Base-by-base conservation (phyloP, 2,329 filamentous ascomycete genomes). In the Colletotrichum orchidophilum region DNA sequence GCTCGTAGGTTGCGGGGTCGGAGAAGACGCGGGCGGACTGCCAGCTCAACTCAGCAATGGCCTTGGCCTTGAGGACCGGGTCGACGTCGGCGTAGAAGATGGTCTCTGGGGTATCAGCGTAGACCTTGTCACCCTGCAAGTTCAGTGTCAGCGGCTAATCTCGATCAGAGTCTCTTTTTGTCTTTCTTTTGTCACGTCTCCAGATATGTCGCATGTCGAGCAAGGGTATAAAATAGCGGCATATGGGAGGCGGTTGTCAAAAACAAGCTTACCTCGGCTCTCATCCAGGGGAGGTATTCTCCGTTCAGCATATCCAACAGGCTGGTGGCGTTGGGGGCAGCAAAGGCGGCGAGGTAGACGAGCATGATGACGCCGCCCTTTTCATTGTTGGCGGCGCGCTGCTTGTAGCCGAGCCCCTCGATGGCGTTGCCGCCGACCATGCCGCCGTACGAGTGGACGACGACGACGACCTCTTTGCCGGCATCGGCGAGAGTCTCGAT, bases 401-500 rank as follows among this genome's bases (percentile, higher is more conserved):
- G 74, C 42, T 76, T 76, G 58, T 81, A 79, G 2, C 79, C 77
- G 1, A 82, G 75, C 0, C 80, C 81, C 13, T 76, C 73, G 9
- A 85, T 74, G 0, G 81, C 83, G 55, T 81, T 81, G 31, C 78
- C 77, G 8, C 78, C 80, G 1, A 84, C 76, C 1, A 83, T 75
- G 15, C 84, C 84, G n/a, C 81, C 80, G 76, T 84, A 85, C 2
- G 81, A 85, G 72, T 87, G 84, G 5, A 80, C 77, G 5, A 83
- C 74, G 2, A 86, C 78, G 0, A 86, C 74, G 15, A 86, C 79
- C 31, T 85, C 77, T 55, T 82, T 82, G 18, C 80, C 80, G 3
- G 75, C 66, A 24, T 80, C 78, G 13, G 77, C 74, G n/a, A 84
- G 77, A 5, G 64, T 60, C n/a, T 74, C 58, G 42, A 83, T 31